A percentile compares a stretch with the other conserved stretches of the same genome.
Evolutionary conservation across 2,329 filamentous ascomycete species (phyloP).

Genomic region (Akanthomyces muscarius): DNA sequence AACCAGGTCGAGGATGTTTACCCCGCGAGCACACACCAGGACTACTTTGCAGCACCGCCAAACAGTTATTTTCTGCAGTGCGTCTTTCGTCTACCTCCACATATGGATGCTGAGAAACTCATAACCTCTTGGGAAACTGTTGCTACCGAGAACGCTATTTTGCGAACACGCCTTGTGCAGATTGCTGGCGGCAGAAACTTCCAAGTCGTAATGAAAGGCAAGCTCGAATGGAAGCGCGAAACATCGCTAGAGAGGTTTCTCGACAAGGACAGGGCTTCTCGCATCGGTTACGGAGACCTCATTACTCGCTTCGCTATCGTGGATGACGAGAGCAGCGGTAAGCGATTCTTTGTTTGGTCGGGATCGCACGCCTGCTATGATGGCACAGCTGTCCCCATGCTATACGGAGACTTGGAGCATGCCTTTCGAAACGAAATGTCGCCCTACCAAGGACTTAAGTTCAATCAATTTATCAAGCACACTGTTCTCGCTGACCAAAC

Average conservation of each 20-base stretch:
- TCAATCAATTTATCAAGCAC: too few relatives aligned
- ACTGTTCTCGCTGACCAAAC: too few relatives aligned
- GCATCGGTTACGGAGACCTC: background rate
- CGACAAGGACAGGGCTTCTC: background rate
- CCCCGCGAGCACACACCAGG: background rate
- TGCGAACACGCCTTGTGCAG: background rate
- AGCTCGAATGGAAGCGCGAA: background rate
- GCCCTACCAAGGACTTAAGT: too few relatives aligned
- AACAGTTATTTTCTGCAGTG: background rate
- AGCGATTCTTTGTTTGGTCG: background rate
- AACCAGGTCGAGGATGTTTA: background rate
- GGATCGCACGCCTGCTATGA: background rate
- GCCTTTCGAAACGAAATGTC: too few relatives aligned
- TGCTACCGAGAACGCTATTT: background rate
- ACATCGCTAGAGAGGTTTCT: background rate
- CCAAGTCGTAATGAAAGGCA: background rate
- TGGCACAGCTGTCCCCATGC: background rate
- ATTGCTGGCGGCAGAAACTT: background rate
- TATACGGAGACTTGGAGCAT: too few relatives aligned
- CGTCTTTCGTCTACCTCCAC: background rate
- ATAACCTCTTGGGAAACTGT: background rate
- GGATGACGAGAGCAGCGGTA: background rate
- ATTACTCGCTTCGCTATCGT: background rate
- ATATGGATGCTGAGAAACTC: background rate
- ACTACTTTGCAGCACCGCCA: background rate